Evolutionary conservation across 768 basidiomycete genomes (phyloP).

Genomic region (Agaricus blazei): DNA sequence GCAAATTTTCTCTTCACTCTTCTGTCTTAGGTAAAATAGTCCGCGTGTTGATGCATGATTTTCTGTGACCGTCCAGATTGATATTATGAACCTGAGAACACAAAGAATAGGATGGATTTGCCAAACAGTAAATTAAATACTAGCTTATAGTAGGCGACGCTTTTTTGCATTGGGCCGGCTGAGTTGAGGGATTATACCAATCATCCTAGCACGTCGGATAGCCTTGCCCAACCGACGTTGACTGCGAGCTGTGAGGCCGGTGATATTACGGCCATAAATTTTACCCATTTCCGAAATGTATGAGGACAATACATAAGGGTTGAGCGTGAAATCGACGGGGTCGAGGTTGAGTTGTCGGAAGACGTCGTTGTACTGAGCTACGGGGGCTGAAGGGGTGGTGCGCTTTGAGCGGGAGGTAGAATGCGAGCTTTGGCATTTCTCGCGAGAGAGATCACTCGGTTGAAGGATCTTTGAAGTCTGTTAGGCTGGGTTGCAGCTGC

Average conservation of each 20-base stretch:
- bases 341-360: constrained; percentile 71
- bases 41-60: too few species aligned
- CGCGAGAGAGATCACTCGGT: constrained; percentile 25
- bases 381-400: constrained; percentile 51
- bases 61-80: too few species aligned
- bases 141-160: background rate
- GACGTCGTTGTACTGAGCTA: constrained; percentile 55
- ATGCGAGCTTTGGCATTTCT: constrained; percentile 16
- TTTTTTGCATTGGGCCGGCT: constrained; percentile 22
- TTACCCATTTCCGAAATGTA: constrained; percentile 77
- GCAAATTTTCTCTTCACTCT: too few species aligned
- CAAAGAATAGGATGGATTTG: too few species aligned
- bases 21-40: too few species aligned
- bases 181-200: constrained; percentile 75
- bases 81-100: too few species aligned
- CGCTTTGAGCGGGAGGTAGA: constrained; percentile 19
- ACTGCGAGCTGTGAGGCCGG: constrained; percentile 68
- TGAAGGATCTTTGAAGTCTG: constrained; percentile 7
- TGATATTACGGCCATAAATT: constrained; percentile 65
- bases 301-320: constrained; percentile 49
- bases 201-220: constrained; percentile 83
- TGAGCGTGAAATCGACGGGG: constrained; percentile 64
- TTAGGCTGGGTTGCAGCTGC: background rate
- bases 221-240: constrained; percentile 82
- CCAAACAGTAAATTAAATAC: too few species aligned